phyloP scores from a whole-genome alignment of 2,329 filamentous ascomycete genomes.

The Pseudogymnoascus sp. region DNA sequence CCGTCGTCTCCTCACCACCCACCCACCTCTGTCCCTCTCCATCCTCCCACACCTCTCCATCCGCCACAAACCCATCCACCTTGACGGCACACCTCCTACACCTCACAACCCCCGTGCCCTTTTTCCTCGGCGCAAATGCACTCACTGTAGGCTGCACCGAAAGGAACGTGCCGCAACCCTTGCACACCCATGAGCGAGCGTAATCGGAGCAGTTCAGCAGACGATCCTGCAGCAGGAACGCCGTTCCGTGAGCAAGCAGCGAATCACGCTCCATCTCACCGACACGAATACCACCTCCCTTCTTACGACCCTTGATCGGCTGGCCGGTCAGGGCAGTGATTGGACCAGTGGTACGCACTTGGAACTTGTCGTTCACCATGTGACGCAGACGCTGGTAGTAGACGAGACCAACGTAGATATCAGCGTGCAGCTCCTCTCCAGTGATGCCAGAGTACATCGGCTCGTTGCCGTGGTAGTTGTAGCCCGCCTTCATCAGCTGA shows the following conservation, averaged over 20 bases:
- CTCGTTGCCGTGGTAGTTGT: constrained; percentile 97
- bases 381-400: constrained; percentile 97
- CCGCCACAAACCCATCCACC: constrained; percentile 31
- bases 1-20: constrained; percentile 82
- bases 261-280: constrained; percentile 99
- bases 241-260: constrained; percentile 86
- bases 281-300: constrained; percentile 96
- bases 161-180: constrained; percentile 81
- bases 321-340: constrained; percentile 87
- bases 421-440: constrained; percentile 82
- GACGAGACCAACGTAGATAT: constrained; percentile 94
- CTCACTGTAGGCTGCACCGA: constrained; percentile 74
- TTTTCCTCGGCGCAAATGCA: constrained; percentile 55
- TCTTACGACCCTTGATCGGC: constrained; percentile 92
- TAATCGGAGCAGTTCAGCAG: constrained; percentile 97
- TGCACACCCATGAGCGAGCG: constrained; percentile 80
- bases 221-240: constrained; percentile 89
- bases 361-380: constrained; percentile 99
- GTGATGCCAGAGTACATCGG: constrained; percentile 98
- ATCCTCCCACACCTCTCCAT: constrained; percentile 85
- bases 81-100: constrained; percentile 65
- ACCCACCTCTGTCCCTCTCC: constrained; percentile 75
- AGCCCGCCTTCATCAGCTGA: constrained; percentile 88
- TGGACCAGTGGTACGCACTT: constrained; percentile 91
- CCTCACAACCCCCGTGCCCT: constrained; percentile 60